Evolutionary conservation across 768 basidiomycete species (phyloP).

Genomic region (Auricularia heimuer): DNA sequence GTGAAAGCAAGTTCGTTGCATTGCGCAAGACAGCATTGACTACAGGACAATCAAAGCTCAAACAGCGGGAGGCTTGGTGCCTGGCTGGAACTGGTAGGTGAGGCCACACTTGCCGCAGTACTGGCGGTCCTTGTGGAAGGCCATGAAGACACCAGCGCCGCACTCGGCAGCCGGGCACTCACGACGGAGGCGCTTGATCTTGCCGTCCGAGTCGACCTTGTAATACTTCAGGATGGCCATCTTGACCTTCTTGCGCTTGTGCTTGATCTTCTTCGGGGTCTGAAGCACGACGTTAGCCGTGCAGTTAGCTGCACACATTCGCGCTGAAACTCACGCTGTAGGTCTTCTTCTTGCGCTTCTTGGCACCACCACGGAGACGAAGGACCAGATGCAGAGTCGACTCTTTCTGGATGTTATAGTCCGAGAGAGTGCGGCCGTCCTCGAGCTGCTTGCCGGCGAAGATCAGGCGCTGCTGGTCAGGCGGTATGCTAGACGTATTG

Average conservation of each 20-base stretch:
- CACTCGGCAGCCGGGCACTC: slow-evolving; percentile 68
- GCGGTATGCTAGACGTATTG: slow-evolving; percentile 52
- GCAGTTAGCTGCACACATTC: neutral
- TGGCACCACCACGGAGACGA: slow-evolving; percentile 96
- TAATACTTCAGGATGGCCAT: slow-evolving; percentile 99
- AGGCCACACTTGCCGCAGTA: slow-evolving; percentile 94
- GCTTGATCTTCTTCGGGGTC: slow-evolving; percentile 99
- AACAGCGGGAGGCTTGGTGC: slow-evolving; percentile 10
- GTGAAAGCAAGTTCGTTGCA: too few species aligned
- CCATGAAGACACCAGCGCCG: slow-evolving; percentile 63
- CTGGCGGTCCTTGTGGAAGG: slow-evolving; percentile 96
- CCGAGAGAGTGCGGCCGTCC: slow-evolving; percentile 91
- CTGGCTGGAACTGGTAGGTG: slow-evolving; percentile 73
- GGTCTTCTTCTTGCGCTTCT: slow-evolving; percentile 99
- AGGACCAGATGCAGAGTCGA: slow-evolving; percentile 96
- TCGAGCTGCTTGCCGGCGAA: slow-evolving; percentile 99
- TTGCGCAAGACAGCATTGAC: too few species aligned
- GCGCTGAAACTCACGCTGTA: slow-evolving; percentile 65
- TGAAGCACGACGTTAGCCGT: slow-evolving; percentile 19
- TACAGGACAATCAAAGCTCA: neutral
- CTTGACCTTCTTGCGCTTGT: slow-evolving; percentile 99
- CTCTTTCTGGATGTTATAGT: slow-evolving; percentile 99
- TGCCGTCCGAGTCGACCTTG: slow-evolving; percentile 98
- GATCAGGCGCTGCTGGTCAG: slow-evolving; percentile 95
- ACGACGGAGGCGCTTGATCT: slow-evolving; percentile 97